Evolutionary conservation across 352 stramenopile species (phyloP), one percentile per base, ranked within the genome.

Genomic region (Pythium angustatum): DNA sequence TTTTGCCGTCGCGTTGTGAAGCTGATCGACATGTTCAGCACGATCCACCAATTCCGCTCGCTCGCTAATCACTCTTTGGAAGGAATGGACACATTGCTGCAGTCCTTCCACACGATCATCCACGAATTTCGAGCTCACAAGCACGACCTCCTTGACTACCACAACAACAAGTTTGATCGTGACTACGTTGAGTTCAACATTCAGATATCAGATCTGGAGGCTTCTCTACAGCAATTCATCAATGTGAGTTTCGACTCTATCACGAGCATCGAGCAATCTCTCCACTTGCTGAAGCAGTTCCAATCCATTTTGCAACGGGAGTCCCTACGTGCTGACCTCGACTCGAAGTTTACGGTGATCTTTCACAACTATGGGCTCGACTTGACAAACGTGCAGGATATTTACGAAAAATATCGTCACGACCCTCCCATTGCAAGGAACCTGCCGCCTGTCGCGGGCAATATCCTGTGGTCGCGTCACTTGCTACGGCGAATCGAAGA

Each of bases 101-200:
- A 71, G 24, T 90, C 83, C 1, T 96, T 96, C 62, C 73, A 92
- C 53, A 86, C 82, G 12, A 94, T 96, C 49, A 91, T 96, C 21
- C 68, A 66, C 41, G 78, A 92, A 43, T 94, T 97, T 63, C 73
- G 85, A 30, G 50, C 47, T 21, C 81, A 92, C 63, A 88, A 91
- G 56, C 87, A 96, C 65, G 87, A 96, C 54, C 55, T 97, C 30
- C 73, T 97, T 1, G 88, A 96, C 61, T 96, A 85, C 67, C 76
- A 93, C 72, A 91, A 90, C 71, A 94, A 94, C 66, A 93, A 94
- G 58, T 98, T 98, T 58, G 93, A 98, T 49, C 76, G 92, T 15
- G 93, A 97, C 66, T 98, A 97, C 61, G 87, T 98, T 10, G 89
- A 97, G 56, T 98, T 98, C 72, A 98, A 97, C 59, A 96, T 97